Conservation (phyloP, 495 filamentous ascomycete genomes). For the Beverwykella pulmonaria region DNA sequence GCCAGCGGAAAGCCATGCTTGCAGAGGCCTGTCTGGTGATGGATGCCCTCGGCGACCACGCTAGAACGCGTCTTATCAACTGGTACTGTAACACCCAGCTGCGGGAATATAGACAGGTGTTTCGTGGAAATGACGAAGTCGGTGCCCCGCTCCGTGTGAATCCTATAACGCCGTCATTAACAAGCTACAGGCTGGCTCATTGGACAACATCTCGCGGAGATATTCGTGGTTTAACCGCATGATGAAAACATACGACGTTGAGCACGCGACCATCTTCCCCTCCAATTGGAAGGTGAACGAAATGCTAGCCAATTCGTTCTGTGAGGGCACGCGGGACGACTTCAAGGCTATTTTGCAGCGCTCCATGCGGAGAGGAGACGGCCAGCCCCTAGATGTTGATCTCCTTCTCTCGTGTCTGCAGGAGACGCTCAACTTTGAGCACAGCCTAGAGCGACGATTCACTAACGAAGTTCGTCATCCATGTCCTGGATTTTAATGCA, state of each 20-base stretch:
- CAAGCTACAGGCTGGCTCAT: conserved; percentile 66
- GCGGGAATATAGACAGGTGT: conserved; percentile 92
- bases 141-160: conserved; percentile 13
- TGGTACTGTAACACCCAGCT: conserved; percentile 99
- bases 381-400: conserved; percentile 86
- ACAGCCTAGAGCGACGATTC: conserved; percentile 84
- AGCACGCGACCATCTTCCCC: conserved; percentile 89
- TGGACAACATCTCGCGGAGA: conserved; percentile 94
- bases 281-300: conserved; percentile 87
- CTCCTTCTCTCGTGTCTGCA: conserved; percentile 88
- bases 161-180: conserved; percentile 18
- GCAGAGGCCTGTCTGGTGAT: conserved; percentile 89
- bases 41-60: conserved; percentile 92
- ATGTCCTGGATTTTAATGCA: neutral
- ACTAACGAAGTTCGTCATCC: conserved; percentile 57
- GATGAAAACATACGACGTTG: conserved; percentile 93
- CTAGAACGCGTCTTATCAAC: conserved; percentile 76
- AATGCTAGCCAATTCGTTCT: conserved; percentile 87
- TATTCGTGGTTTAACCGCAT: conserved; percentile 97
- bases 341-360: conserved; percentile 90
- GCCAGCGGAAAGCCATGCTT: conserved; percentile 67
- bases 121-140: conserved; percentile 87
- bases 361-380: conserved; percentile 76
- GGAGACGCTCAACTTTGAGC: conserved; percentile 97
- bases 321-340: conserved; percentile 92